These are phyloP conservation scores for Pyricularia pennisetigena DNA, from an alignment of 2,329 filamentous ascomycete genomes.

Conservation along the genomic window DNA sequence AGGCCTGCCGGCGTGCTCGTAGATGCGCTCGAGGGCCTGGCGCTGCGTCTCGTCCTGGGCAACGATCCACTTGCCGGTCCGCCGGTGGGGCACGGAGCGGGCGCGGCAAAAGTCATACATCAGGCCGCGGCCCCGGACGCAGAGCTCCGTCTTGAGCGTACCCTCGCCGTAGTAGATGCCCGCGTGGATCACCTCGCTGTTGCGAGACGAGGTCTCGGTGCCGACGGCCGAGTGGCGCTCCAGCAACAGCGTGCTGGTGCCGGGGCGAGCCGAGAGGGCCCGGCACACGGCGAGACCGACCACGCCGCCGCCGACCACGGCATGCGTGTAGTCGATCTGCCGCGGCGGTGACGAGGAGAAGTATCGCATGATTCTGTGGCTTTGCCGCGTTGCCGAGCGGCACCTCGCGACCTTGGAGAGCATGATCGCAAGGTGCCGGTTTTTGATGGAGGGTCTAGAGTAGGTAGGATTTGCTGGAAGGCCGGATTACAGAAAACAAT, in stretches of 20 bases:
- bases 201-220: slow-evolving; percentile 80
- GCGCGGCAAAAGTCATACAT: slow-evolving; percentile 69
- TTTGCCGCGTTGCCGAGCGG: not conserved
- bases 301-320: slow-evolving; percentile 50
- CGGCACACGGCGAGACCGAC: slow-evolving; percentile 75
- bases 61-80: slow-evolving; percentile 89
- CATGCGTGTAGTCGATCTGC: slow-evolving; percentile 34
- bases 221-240: slow-evolving; percentile 70
- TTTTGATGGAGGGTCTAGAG: not conserved
- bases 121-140: slow-evolving; percentile 64
- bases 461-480: not conserved
- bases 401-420: not conserved
- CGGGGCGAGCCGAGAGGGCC: slow-evolving; percentile 51
- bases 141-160: slow-evolving; percentile 76
- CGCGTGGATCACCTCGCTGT: slow-evolving; percentile 94
- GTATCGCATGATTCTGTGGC: not conserved
- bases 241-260: slow-evolving; percentile 52
- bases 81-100: slow-evolving; percentile 58
- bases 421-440: not conserved
- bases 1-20: slow-evolving; percentile 26
- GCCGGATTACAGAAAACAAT: not conserved
- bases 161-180: slow-evolving; percentile 78
- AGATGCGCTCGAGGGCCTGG: slow-evolving; percentile 45
- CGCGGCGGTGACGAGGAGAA: slow-evolving; percentile 26
- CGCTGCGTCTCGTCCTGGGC: slow-evolving; percentile 69